Evolutionary conservation across 306 rosid genomes (phyloP), one percentile per base, ranked within the genome.

Genomic region (Cotoneaster glaucophyllus): DNA sequence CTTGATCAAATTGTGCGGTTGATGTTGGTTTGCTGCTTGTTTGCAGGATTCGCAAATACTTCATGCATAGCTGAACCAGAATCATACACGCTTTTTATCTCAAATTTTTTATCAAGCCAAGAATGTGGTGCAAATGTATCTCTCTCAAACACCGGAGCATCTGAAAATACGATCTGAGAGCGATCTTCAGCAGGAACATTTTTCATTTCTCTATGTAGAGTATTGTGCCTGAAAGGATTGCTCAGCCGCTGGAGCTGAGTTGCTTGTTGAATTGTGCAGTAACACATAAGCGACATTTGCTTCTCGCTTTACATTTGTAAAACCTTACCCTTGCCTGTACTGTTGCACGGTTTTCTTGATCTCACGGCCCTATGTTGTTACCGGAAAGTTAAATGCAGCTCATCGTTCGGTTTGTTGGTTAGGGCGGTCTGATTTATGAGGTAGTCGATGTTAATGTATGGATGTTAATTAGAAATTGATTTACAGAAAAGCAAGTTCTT

Each of bases 11-110:
- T 71, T 32, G 41, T 41, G 52, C 18, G 18, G n/a, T 64, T 80
- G 39, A 13, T 79, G 58, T 73, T 69, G 73, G 43, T 50, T 54
- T 15, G 61, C 54, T 41, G 61, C 82, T 67, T 61, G 13, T n/a
- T 79, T 76, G 85, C 84, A 85, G 88, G 82, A 61, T 82, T 28
- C 73, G 81, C 48, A 70, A 70, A 68, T 68, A 24, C 70, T 67
- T 79, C 26, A 34, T 53, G 54, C 79, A 39, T 24, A 78, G 71
- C 32, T 85, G 59, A 81, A 75, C 28, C 18, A 11, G 56, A 73
- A 31, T 53, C 34, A 31, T 26, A 43, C 64, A 61, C 43, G 45
- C 64, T 48, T 21, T 22, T 44, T 13, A 11, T 11, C 59, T 29
- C 22, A 37, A 75, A 70, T 54, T 69, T 53, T 53, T 61, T 8